Evolutionary conservation across 352 stramenopile species (phyloP).

Genomic region (Nothophytophthora sp.): DNA sequence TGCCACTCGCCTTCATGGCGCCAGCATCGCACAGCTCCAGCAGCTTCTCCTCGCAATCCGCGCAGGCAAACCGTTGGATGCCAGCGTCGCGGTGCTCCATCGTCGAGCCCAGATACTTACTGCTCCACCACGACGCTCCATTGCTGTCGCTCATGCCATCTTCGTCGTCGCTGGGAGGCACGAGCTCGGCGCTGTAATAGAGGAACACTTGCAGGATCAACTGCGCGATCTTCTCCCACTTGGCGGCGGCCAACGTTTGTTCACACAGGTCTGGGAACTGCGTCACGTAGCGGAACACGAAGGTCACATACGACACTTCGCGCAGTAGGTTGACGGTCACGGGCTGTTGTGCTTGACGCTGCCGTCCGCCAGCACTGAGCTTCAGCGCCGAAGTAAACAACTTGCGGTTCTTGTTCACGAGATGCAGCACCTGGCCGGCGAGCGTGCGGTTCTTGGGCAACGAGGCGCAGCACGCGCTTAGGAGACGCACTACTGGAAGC

Average conservation of each 20-base stretch:
- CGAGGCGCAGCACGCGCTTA: slow-evolving; percentile 59
- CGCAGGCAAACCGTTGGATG: slow-evolving; percentile 33
- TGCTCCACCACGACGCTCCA: slow-evolving; percentile 55
- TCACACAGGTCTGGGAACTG: slow-evolving; percentile 76
- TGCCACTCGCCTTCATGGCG: slow-evolving; percentile 27
- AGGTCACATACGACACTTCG: slow-evolving; percentile 77
- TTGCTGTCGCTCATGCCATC: slow-evolving; percentile 26
- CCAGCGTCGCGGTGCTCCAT: slow-evolving; percentile 63
- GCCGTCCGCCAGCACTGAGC: slow-evolving; percentile 31
- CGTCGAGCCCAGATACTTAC: slow-evolving; percentile 18
- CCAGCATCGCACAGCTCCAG: slow-evolving; percentile 39
- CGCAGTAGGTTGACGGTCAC: slow-evolving; percentile 62
- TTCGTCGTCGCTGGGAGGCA: slow-evolving; percentile 37
- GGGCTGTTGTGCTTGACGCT: slow-evolving; percentile 19
- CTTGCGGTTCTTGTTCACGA: slow-evolving; percentile 74
- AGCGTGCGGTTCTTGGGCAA: slow-evolving; percentile 73
- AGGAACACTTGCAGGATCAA: slow-evolving; percentile 67
- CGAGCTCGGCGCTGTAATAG: slow-evolving; percentile 59
- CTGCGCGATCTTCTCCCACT: slow-evolving; percentile 82
- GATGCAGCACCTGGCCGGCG: slow-evolving; percentile 52
- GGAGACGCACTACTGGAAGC: slow-evolving; percentile 65
- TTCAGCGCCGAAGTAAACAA: slow-evolving; percentile 71
- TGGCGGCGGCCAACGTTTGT: slow-evolving; percentile 50
- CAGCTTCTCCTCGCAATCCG: slow-evolving; percentile 45
- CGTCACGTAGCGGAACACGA: slow-evolving; percentile 78